phyloP scores from a whole-genome alignment of 2,329 filamentous ascomycete species.

The Venturia asperata region DNA sequence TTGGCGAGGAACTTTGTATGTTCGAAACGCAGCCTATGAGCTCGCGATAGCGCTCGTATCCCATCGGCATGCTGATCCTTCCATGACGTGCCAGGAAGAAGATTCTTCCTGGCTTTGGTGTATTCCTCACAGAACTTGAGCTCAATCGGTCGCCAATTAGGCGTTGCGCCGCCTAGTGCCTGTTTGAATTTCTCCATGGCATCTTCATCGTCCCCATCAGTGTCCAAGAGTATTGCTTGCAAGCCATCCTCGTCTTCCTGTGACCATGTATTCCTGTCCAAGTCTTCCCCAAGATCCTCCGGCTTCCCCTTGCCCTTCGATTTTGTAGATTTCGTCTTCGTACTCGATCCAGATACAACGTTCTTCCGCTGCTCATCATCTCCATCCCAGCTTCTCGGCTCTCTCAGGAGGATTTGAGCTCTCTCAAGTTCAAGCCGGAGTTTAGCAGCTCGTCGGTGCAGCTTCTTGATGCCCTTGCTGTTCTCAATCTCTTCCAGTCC shows the following conservation, averaged over 20 bases:
- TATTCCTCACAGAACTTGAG: background rate
- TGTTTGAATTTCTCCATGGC: background rate
- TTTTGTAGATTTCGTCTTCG: too few relatives aligned
- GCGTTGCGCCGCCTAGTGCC: background rate
- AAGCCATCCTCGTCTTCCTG: background rate
- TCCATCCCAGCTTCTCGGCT: background rate
- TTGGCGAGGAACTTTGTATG: background rate
- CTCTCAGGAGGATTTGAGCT: background rate
- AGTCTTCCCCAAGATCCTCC: background rate
- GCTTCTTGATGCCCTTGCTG: background rate
- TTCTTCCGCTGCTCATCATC: background rate
- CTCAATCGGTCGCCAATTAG: background rate
- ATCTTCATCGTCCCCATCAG: background rate
- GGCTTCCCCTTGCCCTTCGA: too few relatives aligned
- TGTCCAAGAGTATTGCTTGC: background rate
- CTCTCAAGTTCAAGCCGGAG: conserved; percentile 5
- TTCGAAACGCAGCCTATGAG: background rate
- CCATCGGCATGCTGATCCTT: background rate
- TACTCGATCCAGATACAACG: too few relatives aligned
- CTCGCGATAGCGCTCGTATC: background rate
- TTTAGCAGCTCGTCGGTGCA: background rate
- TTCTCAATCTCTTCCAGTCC: background rate
- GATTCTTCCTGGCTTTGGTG: background rate
- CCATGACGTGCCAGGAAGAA: background rate
- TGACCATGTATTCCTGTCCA: background rate